Conservation (phyloP, 2,329 filamentous ascomycete genomes). For the Fusarium euwallaceae region DNA sequence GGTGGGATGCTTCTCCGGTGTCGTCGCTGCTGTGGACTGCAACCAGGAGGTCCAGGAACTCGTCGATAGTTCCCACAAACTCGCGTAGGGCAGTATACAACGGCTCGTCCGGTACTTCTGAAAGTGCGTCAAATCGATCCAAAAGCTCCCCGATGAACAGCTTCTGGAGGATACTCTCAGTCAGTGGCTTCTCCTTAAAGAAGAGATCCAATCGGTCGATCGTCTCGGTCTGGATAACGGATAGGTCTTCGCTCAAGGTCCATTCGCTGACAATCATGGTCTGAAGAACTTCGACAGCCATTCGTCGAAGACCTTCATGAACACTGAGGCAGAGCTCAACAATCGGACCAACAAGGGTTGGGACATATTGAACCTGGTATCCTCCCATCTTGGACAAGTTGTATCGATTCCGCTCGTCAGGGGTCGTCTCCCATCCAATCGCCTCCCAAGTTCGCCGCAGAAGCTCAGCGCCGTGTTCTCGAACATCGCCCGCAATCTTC, state of each 20-base stretch:
- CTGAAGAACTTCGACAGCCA: slow-evolving; percentile 93
- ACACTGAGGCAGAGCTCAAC: slow-evolving; percentile 95
- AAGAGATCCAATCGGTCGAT: slow-evolving; percentile 92
- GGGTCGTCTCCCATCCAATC: slow-evolving; percentile 93
- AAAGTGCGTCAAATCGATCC: slow-evolving; percentile 80
- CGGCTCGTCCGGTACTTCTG: slow-evolving; percentile 75
- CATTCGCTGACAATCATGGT: slow-evolving; percentile 99
- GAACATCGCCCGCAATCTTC: slow-evolving; percentile 98
- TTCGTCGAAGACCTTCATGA: slow-evolving; percentile 88
- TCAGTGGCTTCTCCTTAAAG: slow-evolving; percentile 90
- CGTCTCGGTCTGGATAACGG: slow-evolving; percentile 93
- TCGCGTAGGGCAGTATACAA: slow-evolving; percentile 82
- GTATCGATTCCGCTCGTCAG: slow-evolving; percentile 83
- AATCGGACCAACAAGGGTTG: slow-evolving; percentile 89
- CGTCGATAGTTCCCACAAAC: slow-evolving; percentile 86
- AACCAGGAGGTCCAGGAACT: slow-evolving; percentile 90
- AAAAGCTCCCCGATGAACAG: slow-evolving; percentile 90
- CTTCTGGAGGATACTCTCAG: slow-evolving; percentile 91
- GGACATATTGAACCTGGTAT: slow-evolving; percentile 98
- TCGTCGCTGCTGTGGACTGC: slow-evolving; percentile 86
- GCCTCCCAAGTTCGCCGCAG: slow-evolving; percentile 91
- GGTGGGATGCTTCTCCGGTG: slow-evolving; percentile 80
- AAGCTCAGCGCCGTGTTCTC: slow-evolving; percentile 90
- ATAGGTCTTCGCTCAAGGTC: slow-evolving; percentile 93
- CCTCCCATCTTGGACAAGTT: slow-evolving; percentile 89